phyloP scores from a whole-genome alignment of 2,329 filamentous ascomycete genomes.

The Coleophoma crateriformis region DNA sequence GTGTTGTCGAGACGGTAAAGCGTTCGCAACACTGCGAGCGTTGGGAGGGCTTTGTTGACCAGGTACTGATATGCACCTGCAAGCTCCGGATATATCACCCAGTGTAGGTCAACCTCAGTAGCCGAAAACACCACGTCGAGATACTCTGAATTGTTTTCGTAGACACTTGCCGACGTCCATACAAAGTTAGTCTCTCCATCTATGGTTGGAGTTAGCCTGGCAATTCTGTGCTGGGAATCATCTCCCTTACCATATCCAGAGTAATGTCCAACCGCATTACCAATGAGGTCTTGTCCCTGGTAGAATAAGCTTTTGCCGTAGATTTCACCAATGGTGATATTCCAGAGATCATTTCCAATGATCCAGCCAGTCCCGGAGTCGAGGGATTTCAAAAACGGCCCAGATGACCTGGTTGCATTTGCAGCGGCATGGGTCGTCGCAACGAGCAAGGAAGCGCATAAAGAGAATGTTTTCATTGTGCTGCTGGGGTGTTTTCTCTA shows the following conservation, averaged over 20 bases:
- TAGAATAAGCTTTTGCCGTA: conserved; percentile 15
- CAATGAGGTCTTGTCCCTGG: conserved; percentile 10
- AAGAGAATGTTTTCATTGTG: too few relatives aligned
- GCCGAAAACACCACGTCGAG: conserved; percentile 43
- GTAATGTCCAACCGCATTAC: conserved; percentile 11
- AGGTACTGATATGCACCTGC: conserved; percentile 51
- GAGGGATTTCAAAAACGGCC: too few relatives aligned
- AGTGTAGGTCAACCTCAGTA: conserved; percentile 42
- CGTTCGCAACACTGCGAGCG: conserved; percentile 43
- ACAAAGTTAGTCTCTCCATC: conserved; percentile 41
- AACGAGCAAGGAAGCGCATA: too few relatives aligned
- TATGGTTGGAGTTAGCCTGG: conserved; percentile 11
- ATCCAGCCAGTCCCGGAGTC: not conserved
- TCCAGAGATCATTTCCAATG: conserved; percentile 16
- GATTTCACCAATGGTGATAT: conserved; percentile 11
- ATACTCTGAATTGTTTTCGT: conserved; percentile 32
- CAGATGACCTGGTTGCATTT: too few relatives aligned
- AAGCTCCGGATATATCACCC: conserved; percentile 42
- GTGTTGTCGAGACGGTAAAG: conserved; percentile 43
- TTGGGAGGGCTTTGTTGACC: conserved; percentile 41
- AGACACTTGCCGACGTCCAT: conserved; percentile 40
- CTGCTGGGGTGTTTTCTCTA: too few relatives aligned
- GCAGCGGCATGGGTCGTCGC: too few relatives aligned
- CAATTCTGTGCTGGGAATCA: not conserved
- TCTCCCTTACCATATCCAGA: conserved; percentile 5